Evolutionary conservation across 1,139 yeast species (phyloP), one percentile per base, ranked within the genome.

Genomic region (Protomyces lactucae-debilis): DNA sequence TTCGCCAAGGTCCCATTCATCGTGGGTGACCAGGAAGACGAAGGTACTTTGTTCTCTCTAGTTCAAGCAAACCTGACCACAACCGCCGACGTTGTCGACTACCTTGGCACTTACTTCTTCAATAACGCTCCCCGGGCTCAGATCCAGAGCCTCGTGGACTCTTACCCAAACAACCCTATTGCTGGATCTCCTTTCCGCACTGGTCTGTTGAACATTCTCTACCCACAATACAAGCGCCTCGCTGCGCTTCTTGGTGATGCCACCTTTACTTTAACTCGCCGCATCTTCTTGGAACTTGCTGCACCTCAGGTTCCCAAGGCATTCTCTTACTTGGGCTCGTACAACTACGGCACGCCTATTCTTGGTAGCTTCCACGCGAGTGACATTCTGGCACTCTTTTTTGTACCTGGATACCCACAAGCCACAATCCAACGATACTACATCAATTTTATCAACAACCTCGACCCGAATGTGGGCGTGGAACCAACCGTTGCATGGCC

Each of bases 181-280:
- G 35, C 37, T 3, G 53, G 53, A 2, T 51, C 53, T 3, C 53
- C 53, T 6, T 51, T 51, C 18, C 37, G 37, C 37, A 51, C 37
- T 3, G 21, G 37, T 4, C 8, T n/a, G 14, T 21, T 51, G 35
- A 51, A 28, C 16, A 14, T 21, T 4, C 37, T 51, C 5, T 51
- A 51, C 53, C 53, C 53, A 6, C 53, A 51, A 18, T 51, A 23
- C 36, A 51, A 51, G 53, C 35, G 53, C 5, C 16, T 51, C 35
- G 53, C 53, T 21, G 53, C 53, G 10, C 9, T 51, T n/a, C 37
- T 51, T 12, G 53, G 53, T 8, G 53, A 51, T 51, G 37, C 37
- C 1, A 51, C 53, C 5, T 51, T 51, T 14, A 51, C 53, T 3
- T 14, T 51, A 14, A 51, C 53, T 16, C 35, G 53, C 8, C 53